Base-by-base conservation (phyloP, 208 protist species). In the Acanthamoeba healyi region DNA sequence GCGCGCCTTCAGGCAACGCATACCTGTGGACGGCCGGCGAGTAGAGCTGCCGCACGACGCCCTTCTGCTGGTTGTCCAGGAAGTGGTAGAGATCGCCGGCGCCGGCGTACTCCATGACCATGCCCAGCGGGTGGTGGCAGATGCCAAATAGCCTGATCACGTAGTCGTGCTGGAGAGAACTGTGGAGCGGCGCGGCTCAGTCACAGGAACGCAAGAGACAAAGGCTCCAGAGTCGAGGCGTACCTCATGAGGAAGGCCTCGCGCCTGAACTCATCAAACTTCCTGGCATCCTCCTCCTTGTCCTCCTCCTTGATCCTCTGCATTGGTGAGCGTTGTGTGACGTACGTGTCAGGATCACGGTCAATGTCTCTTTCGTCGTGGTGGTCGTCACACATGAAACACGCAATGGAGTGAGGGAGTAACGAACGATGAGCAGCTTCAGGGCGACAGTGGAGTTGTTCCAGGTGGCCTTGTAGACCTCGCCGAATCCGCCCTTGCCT, bases 41-140 rank as follows among this genome's bases (percentile, higher is more conserved):
- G 24, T 79, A 79, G 40, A 19, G 6, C 15, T 46, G 12, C 3
- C 70, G 70, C 26, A 79, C 40, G 70, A 79, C 17, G 32, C 38
- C 70, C 40, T 46, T 81, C 38, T 81, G 70, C 7, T 49, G 70
- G 40, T 49, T 81, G 38, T 81, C 38, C 9, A 96, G 29, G 34
- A 84, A 44, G 72, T 89, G 86, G 36, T 94, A 90, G 24, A 96
- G 87, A 82, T 96, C 92, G 44, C 95, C 95, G 32, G 58, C 34
- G 12, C 82, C 49, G 0, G 94, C 84, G 61, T 79, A 96, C 72
- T 96, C 95, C 95, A 96, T 96, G n/a, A 96, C 82, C 88, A 96
- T 96, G 26, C 79, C 34, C 24, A 94, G 88, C 56, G 95, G 95
- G n/a, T 84, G 93, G 49, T 92, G 56, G 58, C 88, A 94, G 5